Evolutionary conservation across 139 green algal species (phyloP).

Genomic region (Chloropicon primus): DNA sequence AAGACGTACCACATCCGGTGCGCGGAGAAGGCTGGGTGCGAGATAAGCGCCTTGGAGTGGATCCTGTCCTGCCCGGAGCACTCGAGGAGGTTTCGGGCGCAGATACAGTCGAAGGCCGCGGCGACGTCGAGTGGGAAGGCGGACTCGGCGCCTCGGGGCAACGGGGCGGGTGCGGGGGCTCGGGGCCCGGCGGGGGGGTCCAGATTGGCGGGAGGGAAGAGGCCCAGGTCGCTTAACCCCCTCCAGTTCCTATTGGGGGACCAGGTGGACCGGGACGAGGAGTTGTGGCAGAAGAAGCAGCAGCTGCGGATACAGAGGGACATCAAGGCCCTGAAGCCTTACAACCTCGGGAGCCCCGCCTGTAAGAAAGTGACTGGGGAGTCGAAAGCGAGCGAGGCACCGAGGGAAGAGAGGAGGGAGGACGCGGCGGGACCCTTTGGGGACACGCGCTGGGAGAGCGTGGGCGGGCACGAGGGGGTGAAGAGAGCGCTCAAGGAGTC

Average conservation of each 20-base stretch:
- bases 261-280: not conserved
- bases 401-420: no score
- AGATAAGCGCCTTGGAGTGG: constrained; percentile 17
- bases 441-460: not conserved
- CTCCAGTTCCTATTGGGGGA: not conserved
- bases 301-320: not conserved
- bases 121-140: not conserved
- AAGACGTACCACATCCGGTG: constrained; percentile 20
- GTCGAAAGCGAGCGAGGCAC: no score
- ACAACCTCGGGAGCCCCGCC: not conserved
- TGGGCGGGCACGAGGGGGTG: not conserved
- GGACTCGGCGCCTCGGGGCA: not conserved
- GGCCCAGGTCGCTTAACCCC: no score
- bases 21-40: constrained; percentile 8
- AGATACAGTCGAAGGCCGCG: not conserved
- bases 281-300: not conserved
- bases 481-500: not conserved
- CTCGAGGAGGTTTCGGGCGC: not conserved
- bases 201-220: no score
- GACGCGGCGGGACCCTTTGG: no score
- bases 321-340: not conserved
- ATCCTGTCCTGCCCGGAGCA: constrained; percentile 21
- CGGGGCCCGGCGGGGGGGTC: no score
- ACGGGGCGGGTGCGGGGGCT: no score
- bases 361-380: no score